Conservation (phyloP, 495 filamentous ascomycete genomes). For the Chlorociboria aeruginascens region DNA sequence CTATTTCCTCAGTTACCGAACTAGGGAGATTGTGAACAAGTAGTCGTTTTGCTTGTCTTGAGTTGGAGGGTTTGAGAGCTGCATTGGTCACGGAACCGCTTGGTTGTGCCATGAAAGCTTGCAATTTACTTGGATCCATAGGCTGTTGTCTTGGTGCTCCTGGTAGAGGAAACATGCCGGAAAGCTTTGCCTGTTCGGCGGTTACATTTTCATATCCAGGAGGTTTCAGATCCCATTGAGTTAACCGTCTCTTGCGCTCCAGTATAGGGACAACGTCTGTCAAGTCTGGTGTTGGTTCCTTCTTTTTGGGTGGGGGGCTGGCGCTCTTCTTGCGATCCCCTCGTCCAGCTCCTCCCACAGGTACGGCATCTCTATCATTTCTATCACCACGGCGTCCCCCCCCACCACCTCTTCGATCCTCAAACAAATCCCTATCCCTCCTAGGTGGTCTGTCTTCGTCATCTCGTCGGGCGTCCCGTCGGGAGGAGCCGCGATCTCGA, state of each 20-base stretch:
- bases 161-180: conserved; percentile 98
- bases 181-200: conserved; percentile 96
- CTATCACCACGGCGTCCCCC: conserved; percentile 38
- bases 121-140: conserved; percentile 89
- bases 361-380: conserved; percentile 33
- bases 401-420: conserved; percentile 45
- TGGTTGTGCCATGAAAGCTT: conserved; percentile 90
- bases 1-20: conserved; percentile 51
- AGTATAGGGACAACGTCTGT: conserved; percentile 69
- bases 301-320: conserved; percentile 74
- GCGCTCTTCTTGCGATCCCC: conserved; percentile 61
- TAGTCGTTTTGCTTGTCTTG: conserved; percentile 83
- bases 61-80: conserved; percentile 81
- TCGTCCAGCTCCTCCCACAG: conserved; percentile 36
- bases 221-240: conserved; percentile 99
- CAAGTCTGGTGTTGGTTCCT: conserved; percentile 90
- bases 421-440: conserved; percentile 51
- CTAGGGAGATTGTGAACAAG: conserved; percentile 73
- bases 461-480: conserved; percentile 45
- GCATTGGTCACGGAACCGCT: conserved; percentile 60
- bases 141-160: conserved; percentile 91
- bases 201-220: conserved; percentile 98
- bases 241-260: conserved; percentile 78
- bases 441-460: conserved; percentile 48
- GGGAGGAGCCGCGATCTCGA: conserved; percentile 49